Conservation (phyloP, 805 yeast species). For the Yarrowia yakushimensis region DNA sequence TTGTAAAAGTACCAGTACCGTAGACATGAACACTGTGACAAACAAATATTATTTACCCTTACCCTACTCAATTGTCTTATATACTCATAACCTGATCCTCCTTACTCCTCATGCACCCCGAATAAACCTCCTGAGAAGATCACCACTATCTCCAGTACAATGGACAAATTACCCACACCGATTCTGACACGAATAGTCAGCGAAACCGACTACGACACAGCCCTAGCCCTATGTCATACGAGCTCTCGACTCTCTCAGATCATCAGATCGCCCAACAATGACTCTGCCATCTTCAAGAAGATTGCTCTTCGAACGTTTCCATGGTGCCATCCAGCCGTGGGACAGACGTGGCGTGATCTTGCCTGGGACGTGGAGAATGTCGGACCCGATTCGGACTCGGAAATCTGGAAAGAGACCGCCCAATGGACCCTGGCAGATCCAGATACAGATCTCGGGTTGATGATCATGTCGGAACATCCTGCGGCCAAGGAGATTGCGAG, state of each 20-base stretch:
- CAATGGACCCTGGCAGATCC: conserved; percentile 14
- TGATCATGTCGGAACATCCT: not conserved
- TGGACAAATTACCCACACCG: not conserved
- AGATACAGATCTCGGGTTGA: not conserved
- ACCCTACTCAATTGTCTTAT: no score
- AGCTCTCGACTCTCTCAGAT: not conserved
- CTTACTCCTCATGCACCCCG: no score
- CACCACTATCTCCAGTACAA: not conserved
- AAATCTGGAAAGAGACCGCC: conserved; percentile 18
- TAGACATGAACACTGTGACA: no score
- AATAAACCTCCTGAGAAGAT: not conserved
- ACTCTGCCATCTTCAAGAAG: conserved; percentile 1
- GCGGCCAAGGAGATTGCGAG: not conserved
- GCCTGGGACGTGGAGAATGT: conserved; percentile 1
- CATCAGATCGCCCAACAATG: conserved; percentile 5
- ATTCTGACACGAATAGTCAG: not conserved
- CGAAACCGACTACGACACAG: conserved; percentile 11
- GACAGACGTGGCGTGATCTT: conserved; percentile 8
- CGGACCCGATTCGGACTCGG: conserved; percentile 22
- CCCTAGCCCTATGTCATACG: not conserved
- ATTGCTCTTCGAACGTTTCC: not conserved
- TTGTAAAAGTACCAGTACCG: no score
- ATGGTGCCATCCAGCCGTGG: not conserved
- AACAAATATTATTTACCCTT: no score
- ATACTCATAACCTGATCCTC: no score